Evolutionary conservation across 495 filamentous ascomycete genomes (phyloP), one percentile per base, ranked within the genome.

Genomic region (Gamarada debralockiae): DNA sequence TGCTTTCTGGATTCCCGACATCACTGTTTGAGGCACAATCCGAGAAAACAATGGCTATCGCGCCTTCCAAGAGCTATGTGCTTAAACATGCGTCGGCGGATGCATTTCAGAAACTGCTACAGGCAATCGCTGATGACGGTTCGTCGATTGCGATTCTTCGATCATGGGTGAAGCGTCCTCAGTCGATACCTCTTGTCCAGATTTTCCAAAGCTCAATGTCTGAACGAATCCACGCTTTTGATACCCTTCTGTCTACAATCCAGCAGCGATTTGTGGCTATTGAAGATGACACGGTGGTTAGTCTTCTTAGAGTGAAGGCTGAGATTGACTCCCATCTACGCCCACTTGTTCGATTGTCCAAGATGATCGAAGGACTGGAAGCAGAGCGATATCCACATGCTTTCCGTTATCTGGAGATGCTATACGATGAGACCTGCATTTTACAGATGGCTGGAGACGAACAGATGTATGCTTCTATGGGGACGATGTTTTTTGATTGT

Each of bases 1-100:
- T 96, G 90, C 78, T 97, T 0, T 76, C 80, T 27, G 91, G 90
- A 0, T 70, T 95, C 17, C 80, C 84, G 31, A 95, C 88, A 0
- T 84, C 80, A 17, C 65, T 96, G 5, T 95, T 87, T 29, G 73
- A 80, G 27, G 48, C 64, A 4, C 21, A 50, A 13, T 48, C 60
- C 15, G 53, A 48, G 10, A 23, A 50, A 14, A 21, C 37, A 7
- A 24, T 22, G n/a, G 13, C 55, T 9, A 41, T 55, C 9, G 54
- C 55, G 21, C 63, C 62, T 17, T 39, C 29, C 0, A 56, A 50
- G 27, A 17, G 48, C 6, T 72, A 67, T 50, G 49, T 56, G 12
- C 58, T 70, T 8, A 62, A 62, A 2, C 63, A 69, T 57, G 50
- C 61, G 3, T 72, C 69, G 17, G 37, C 58, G 2, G 58, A 59